A percentile compares a stretch with the other conserved stretches of the same genome.
These are phyloP conservation scores for Penicillium decumbens DNA, from an alignment of 2,329 filamentous ascomycete species.

Conservation along the genomic window DNA sequence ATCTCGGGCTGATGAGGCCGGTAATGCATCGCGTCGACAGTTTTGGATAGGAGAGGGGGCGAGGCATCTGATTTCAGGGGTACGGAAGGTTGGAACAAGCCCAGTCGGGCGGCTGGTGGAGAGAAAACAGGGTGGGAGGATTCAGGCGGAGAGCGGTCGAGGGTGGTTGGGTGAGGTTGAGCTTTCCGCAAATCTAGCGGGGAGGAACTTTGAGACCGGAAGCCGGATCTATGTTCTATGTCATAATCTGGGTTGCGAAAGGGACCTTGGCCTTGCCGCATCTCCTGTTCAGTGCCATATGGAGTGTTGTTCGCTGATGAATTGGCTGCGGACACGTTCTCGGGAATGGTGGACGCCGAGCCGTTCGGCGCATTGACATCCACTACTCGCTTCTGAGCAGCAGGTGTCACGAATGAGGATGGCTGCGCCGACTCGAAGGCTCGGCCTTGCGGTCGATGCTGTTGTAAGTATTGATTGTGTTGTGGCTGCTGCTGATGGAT, in stretches of 20 bases:
- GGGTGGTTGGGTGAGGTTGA: constrained; percentile 25
- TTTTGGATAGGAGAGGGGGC: constrained; percentile 28
- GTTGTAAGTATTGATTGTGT: constrained; percentile 44
- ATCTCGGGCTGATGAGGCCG: constrained; percentile 23
- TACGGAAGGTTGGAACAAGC: constrained; percentile 31
- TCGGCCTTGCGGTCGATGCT: constrained; percentile 30
- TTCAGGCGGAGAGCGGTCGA: constrained; percentile 27
- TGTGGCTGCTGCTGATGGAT: constrained; percentile 54
- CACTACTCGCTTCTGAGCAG: constrained; percentile 42
- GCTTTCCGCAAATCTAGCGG: constrained; percentile 40
- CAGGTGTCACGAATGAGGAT: constrained; percentile 40
- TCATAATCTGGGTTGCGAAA: constrained; percentile 34
- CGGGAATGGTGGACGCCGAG: constrained; percentile 46
- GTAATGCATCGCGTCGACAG: constrained; percentile 30
- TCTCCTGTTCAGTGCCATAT: constrained; percentile 37
- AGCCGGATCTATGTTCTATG: constrained; percentile 32
- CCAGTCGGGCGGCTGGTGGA: constrained; percentile 32
- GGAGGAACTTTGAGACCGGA: constrained; percentile 38
- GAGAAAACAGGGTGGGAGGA: constrained; percentile 30
- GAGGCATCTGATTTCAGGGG: constrained; percentile 31
- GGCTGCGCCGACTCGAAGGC: constrained; percentile 34
- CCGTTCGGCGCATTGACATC: constrained; percentile 43
- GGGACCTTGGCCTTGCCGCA: constrained; percentile 21
- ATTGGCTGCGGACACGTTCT: constrained; percentile 39
- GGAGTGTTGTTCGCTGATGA: constrained; percentile 45